Conservation (phyloP, 169 alveolate species). For the Babesia bovis region DNA sequence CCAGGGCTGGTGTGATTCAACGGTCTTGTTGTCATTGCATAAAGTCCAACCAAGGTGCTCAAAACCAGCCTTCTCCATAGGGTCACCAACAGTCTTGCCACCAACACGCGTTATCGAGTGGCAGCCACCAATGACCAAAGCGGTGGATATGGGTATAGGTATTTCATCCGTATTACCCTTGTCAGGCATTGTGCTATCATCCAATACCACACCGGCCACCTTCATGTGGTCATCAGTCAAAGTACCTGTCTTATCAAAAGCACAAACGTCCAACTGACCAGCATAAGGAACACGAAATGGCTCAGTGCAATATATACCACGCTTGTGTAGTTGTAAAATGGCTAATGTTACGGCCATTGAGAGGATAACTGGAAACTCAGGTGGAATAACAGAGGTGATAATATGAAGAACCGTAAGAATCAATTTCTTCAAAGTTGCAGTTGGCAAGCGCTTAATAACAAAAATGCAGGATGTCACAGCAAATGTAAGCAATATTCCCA, state of each 20-base stretch:
- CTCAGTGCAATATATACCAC: conserved; percentile 95
- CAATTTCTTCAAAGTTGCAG: conserved; percentile 78
- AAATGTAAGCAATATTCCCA: conserved; percentile 87
- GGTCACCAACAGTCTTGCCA: conserved; percentile 92
- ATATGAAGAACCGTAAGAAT: conserved; percentile 93
- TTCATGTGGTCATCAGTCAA: conserved; percentile 91
- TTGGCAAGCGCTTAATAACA: conserved; percentile 80
- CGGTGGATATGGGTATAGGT: conserved; percentile 77
- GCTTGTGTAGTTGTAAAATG: conserved; percentile 86
- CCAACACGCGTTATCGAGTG: conserved; percentile 87
- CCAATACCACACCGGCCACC: conserved; percentile 78
- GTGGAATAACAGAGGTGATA: conserved; percentile 97
- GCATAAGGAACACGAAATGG: conserved; percentile 97
- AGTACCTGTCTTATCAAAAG: conserved; percentile 99
- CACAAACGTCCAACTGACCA: conserved; percentile 88
- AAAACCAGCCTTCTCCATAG: conserved; percentile 91
- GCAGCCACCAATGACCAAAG: conserved; percentile 92
- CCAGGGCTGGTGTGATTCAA: conserved; percentile 24
- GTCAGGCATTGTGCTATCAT: conserved; percentile 7
- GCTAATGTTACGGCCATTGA: conserved; percentile 96
- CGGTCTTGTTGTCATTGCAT: conserved; percentile 36
- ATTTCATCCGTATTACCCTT: conserved; percentile 2
- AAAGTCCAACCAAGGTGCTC: conserved; percentile 65
- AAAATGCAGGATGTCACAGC: conserved; percentile 91
- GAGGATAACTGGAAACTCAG: conserved; percentile 97